phyloP scores from a whole-genome alignment of 176 grass and related monocot genomes.

The Neostapfia colusana region DNA sequence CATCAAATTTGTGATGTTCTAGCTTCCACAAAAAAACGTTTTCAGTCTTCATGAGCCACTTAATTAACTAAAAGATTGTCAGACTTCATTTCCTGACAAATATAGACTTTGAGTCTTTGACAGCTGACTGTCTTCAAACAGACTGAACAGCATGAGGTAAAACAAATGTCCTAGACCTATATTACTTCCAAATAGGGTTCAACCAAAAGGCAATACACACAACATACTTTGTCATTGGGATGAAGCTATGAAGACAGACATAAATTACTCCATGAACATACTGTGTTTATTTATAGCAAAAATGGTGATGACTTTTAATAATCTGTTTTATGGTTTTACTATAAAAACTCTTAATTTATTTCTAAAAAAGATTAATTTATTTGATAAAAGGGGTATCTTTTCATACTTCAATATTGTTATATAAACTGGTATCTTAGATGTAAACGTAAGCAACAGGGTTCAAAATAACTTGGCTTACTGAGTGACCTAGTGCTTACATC shows the following conservation, averaged over 20 bases:
- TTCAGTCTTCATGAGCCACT: slow-evolving; percentile 17
- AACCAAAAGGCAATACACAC: slow-evolving; percentile 12
- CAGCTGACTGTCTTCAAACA: slow-evolving; percentile 18
- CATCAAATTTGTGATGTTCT: neutral
- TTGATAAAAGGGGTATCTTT: slow-evolving; percentile 1
- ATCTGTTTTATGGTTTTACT: neutral
- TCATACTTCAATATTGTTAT: slow-evolving; percentile 8
- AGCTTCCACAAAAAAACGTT: neutral
- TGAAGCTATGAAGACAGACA: slow-evolving; percentile 2
- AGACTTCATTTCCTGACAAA: slow-evolving; percentile 2
- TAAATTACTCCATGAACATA: neutral
- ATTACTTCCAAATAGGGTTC: slow-evolving; percentile 23
- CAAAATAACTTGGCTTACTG: no score
- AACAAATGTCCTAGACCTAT: slow-evolving; percentile 24
- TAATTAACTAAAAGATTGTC: slow-evolving; percentile 24
- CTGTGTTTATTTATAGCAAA: neutral
- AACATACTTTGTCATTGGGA: neutral
- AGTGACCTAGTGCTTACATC: no score
- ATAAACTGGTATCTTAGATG: neutral
- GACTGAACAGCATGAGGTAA: neutral
- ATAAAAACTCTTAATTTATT: neutral
- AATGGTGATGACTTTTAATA: slow-evolving; percentile 1
- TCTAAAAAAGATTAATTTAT: neutral
- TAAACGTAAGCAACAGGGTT: neutral
- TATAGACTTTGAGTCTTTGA: slow-evolving; percentile 47